Conservation (phyloP, 2,329 filamentous ascomycete genomes). For the Myriosclerotinia duriaeana region DNA sequence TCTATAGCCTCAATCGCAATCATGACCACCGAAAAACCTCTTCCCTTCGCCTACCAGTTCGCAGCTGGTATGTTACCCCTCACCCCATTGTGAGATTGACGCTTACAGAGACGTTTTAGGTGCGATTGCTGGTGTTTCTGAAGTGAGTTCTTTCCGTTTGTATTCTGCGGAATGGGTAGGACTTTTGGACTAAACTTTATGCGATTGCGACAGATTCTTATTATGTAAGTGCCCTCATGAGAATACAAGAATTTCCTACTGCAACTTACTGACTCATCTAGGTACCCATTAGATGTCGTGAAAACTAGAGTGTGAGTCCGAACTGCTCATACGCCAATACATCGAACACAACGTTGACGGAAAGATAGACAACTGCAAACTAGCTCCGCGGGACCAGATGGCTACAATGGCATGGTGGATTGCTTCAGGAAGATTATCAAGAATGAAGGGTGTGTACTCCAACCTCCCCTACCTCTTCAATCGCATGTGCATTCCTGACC, state of each 20-base stretch:
- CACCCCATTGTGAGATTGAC: slow-evolving; percentile 33
- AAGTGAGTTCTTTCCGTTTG: slow-evolving; percentile 59
- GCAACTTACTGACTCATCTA: slow-evolving; percentile 44
- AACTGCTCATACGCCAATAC: background rate
- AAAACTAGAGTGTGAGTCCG: slow-evolving; percentile 87
- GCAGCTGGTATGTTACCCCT: slow-evolving; percentile 65
- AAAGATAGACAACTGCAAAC: slow-evolving; percentile 77
- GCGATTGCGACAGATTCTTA: slow-evolving; percentile 64
- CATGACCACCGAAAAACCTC: slow-evolving; percentile 70
- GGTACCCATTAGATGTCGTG: slow-evolving; percentile 98
- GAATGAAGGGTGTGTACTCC: slow-evolving; percentile 75
- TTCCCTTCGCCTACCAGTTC: slow-evolving; percentile 94
- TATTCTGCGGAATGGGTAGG: background rate
- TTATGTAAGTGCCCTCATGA: slow-evolving; percentile 62
- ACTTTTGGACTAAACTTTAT: slow-evolving; percentile 33
- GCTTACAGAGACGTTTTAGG: slow-evolving; percentile 48
- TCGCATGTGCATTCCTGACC: background rate
- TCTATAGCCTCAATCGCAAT: slow-evolving; percentile 40
- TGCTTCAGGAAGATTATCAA: slow-evolving; percentile 97
- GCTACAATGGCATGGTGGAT: slow-evolving; percentile 96
- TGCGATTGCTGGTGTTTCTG: slow-evolving; percentile 95
- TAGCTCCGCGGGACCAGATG: slow-evolving; percentile 75
- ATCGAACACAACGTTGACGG: slow-evolving; percentile 25
- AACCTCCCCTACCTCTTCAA: background rate
- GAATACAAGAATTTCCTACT: slow-evolving; percentile 13